Evolutionary conservation across 768 basidiomycete genomes (phyloP), one percentile per base, ranked within the genome.

Genomic region (Podaxis sp.): DNA sequence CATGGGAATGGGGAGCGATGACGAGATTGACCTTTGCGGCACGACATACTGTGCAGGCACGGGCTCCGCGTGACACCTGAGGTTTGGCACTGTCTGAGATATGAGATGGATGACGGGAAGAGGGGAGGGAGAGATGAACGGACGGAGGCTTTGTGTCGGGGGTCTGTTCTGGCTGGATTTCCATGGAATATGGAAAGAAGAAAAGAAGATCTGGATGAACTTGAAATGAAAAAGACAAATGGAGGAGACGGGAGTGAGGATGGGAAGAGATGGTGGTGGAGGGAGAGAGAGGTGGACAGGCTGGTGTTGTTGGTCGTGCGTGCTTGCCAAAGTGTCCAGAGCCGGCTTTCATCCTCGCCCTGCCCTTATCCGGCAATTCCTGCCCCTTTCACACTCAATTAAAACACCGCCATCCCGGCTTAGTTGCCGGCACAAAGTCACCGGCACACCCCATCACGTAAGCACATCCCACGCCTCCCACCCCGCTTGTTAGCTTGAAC

Each of bases 41-140:
- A 49, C 92, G 86, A 74, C 92, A 95, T 68, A 93, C 91, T 44
- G 89, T 93, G 72, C 92, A 95, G 17, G 92, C 92, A 38, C 84
- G 75, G 33, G 84, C 83, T 52, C 84, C 84, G 53, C 84, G 77
- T 54, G 82, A 76, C 54, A 84, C 80, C 58, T 81, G 82, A 13
- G 79, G 64, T 71, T 84, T 84, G 64, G 75, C 28, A 60, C 81
- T 80, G 69, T 15, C 38, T 42, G 49, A 54, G 49, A 61, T 42
- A 49, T 60, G 53, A 55, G 40, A 52, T 39, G 49, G 59, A 58
- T 64, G 59, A 46, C 57, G 53, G 42, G 26, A 8, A 42, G 52
- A 22, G 30, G n/a, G 46, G 51, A 63, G 58, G 55, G 56, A 61
- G 65, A 60, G 58, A 52, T 58, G 63, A 51, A 70, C 71, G 64